phyloP scores from a whole-genome alignment of 768 basidiomycete species.

The Auricularia cornea region DNA sequence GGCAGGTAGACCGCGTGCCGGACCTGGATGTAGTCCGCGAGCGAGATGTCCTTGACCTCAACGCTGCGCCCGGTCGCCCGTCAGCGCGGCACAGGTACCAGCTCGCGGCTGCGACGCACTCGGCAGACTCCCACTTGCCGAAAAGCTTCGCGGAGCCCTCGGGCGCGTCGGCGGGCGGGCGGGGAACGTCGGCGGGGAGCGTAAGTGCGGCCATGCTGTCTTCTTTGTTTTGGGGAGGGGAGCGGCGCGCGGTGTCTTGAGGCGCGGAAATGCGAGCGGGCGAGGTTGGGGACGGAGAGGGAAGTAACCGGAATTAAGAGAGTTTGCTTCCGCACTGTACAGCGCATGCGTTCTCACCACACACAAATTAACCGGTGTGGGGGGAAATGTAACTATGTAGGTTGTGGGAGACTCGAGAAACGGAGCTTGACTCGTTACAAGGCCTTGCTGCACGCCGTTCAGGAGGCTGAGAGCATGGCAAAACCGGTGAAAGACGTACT shows the following conservation, averaged over 20 bases:
- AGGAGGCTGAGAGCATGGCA: no score
- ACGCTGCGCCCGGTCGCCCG: constrained; percentile 57
- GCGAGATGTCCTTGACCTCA: constrained; percentile 98
- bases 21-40: constrained; percentile 99
- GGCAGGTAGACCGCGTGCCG: constrained; percentile 95
- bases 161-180: constrained; percentile 55
- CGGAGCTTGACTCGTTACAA: no score
- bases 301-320: no score
- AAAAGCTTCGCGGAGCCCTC: constrained; percentile 75
- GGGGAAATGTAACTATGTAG: no score
- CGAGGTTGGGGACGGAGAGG: no score
- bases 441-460: no score
- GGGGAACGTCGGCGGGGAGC: constrained; percentile 77
- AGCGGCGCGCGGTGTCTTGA: neutral
- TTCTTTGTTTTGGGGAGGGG: neutral
- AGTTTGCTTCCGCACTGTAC: no score
- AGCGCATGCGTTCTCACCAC: no score
- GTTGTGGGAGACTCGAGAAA: no score
- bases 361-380: no score
- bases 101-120: constrained; percentile 50
- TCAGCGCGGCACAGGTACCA: neutral
- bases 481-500: no score
- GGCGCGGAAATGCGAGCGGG: neutral
- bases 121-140: constrained; percentile 97
- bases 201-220: constrained; percentile 24